phyloP scores from a whole-genome alignment of 1,284 basidiomycete genomes.

The Chalciporus sp. region DNA sequence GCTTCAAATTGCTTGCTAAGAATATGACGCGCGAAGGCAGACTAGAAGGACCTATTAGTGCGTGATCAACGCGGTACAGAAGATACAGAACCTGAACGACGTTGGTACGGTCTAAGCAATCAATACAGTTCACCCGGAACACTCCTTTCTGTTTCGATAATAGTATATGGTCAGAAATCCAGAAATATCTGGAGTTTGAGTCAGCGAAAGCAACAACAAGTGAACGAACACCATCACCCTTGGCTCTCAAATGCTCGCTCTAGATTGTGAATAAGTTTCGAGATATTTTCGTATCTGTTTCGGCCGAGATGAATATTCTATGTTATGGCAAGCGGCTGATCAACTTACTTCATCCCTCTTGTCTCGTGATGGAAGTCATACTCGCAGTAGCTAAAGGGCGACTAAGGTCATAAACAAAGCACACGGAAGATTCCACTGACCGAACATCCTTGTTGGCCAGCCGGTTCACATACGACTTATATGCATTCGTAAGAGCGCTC shows the following conservation, averaged over 20 bases:
- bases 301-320: conserved; percentile 10
- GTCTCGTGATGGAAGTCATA: conserved; percentile 95
- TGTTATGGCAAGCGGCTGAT: neutral
- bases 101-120: conserved; percentile 91
- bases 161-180: conserved; percentile 74
- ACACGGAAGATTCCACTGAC: conserved; percentile 41
- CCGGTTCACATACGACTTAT: conserved; percentile 68
- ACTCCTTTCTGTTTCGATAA: conserved; percentile 84
- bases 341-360: conserved; percentile 84
- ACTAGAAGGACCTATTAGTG: conserved; percentile 47
- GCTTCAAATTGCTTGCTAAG: conserved; percentile 82
- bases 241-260: conserved; percentile 76
- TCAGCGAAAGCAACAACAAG: conserved; percentile 1
- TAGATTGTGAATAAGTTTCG: conserved; percentile 72
- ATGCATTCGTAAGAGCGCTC: conserved; percentile 77
- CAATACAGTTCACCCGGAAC: conserved; percentile 90
- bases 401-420: neutral
- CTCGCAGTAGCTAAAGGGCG: conserved; percentile 53
- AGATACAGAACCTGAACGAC: conserved; percentile 68
- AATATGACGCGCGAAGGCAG: conserved; percentile 86
- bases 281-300: conserved; percentile 85
- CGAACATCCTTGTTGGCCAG: conserved; percentile 63
- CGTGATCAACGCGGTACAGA: neutral
- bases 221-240: conserved; percentile 44
- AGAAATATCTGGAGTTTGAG: conserved; percentile 65